Evolutionary conservation across 495 filamentous ascomycete genomes (phyloP).

Genomic region (Talaromyces ruber): DNA sequence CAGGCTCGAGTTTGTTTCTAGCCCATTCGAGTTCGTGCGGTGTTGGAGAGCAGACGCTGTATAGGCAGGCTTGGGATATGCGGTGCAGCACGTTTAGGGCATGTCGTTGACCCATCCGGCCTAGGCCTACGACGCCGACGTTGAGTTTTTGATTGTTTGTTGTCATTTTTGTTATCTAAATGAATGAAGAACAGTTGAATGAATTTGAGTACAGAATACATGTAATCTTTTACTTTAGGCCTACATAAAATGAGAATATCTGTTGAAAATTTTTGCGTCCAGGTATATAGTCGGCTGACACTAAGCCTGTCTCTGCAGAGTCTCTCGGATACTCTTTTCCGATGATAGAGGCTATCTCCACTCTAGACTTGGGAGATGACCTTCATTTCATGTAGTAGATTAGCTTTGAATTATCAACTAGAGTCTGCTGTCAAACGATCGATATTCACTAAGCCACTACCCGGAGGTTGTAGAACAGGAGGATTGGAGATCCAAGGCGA

Average conservation of each 20-base stretch:
- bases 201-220: too few relatives aligned
- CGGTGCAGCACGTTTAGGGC: not conserved
- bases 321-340: not conserved
- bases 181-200: not conserved
- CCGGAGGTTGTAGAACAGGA: too few relatives aligned
- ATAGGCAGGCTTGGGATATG: too few relatives aligned
- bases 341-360: not conserved
- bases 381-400: not conserved
- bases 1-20: too few relatives aligned
- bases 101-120: not conserved
- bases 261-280: too few relatives aligned
- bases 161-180: not conserved
- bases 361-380: not conserved
- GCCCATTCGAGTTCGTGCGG: too few relatives aligned
- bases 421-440: too few relatives aligned
- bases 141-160: not conserved
- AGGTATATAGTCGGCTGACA: too few relatives aligned
- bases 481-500: too few relatives aligned
- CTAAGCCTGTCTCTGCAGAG: not conserved
- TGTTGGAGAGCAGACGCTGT: too few relatives aligned
- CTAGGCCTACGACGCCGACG: not conserved
- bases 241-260: not conserved
- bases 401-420: too few relatives aligned
- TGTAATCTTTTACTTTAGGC: not conserved
- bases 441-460: too few relatives aligned